These are phyloP conservation scores for Hanseniaspora lachancei DNA, from an alignment of 805 yeast species.

Conservation along the genomic window DNA sequence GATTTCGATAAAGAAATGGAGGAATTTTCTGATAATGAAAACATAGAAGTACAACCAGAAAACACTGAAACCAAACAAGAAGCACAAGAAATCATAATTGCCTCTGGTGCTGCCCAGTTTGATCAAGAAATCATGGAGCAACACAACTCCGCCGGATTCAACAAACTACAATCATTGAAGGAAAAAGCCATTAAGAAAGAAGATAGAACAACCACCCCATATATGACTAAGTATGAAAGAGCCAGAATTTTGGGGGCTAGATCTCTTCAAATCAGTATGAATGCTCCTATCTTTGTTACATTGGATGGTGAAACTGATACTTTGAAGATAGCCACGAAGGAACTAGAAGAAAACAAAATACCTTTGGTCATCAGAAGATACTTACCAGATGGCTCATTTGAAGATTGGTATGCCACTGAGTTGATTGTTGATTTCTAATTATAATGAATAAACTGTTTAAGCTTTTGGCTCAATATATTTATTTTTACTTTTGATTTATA, in stretches of 20 bases:
- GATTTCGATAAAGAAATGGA: conserved; percentile 63
- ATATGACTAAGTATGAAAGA: conserved; percentile 96
- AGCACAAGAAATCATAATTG: conserved; percentile 47
- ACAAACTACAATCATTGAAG: conserved; percentile 49
- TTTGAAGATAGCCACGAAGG: conserved; percentile 93
- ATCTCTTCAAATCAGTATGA: conserved; percentile 93
- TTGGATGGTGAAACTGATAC: conserved; percentile 99
- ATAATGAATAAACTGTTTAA: neutral
- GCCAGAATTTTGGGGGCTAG: conserved; percentile 96
- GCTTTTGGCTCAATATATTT: neutral
- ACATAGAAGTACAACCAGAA: conserved; percentile 27
- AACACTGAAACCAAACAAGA: conserved; percentile 26
- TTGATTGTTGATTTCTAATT: conserved; percentile 66
- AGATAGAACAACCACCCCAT: conserved; percentile 87
- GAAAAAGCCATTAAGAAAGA: conserved; percentile 84
- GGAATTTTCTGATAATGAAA: conserved; percentile 65
- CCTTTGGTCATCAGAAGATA: conserved; percentile 93
- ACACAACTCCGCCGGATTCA: conserved; percentile 18
- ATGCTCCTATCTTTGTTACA: conserved; percentile 96
- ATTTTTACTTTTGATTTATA: neutral
- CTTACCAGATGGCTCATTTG: conserved; percentile 91
- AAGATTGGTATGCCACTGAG: conserved; percentile 99
- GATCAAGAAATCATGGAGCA: conserved; percentile 30
- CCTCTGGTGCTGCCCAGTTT: conserved; percentile 54
- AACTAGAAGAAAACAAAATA: conserved; percentile 82